Base-by-base conservation (phyloP, 164 flowering plant species). In the Piper longum region DNA sequence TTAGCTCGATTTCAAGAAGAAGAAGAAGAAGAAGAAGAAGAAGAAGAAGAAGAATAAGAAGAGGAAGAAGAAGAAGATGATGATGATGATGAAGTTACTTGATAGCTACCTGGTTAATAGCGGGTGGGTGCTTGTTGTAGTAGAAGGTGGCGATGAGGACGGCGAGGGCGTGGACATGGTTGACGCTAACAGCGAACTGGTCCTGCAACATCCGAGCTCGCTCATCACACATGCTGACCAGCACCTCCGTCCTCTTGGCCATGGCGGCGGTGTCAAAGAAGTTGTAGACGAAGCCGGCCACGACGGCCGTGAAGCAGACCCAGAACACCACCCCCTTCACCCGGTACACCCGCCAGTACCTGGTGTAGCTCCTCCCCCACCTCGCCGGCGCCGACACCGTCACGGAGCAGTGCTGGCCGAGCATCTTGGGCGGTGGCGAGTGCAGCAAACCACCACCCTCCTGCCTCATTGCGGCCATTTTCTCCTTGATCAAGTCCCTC, bases 191-290 rank as follows among this genome's bases (percentile, higher is more conserved):
- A 70, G 74, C 85, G 71, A 91, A 91, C 56, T 87, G 96, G 75
- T 91, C 98, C 67, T 89, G 95, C 76, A 91, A 73, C 93, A 91
- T 89, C 59, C 96, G 78, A 4, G 96, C 92, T 44, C 98, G 72
- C 71, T 87, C 85, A 67, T 91, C 95, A 71, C 98, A 91, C 91
- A 86, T 81, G 63, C 87, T 81, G 5, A 74, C 76, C 57, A 91
- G 75, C 8, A 74, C 80, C 62, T 89, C 95, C 61, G 74, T 79
- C 66, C 95, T 85, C 64, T 82, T 82, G 66, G 68, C 83, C 71
- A 80, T 71, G 64, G 65, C 74, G 18, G 70, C 77, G 66, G 65
- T 82, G 62, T 86, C 85, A 79, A 82, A 71, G 2, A 62, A 40
- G 59, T 59, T 65, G 71, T 78, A 91, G 56, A 82, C 57, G 5